Conservation (phyloP, 495 filamentous ascomycete genomes). For the Annulohypoxylon bovei region DNA sequence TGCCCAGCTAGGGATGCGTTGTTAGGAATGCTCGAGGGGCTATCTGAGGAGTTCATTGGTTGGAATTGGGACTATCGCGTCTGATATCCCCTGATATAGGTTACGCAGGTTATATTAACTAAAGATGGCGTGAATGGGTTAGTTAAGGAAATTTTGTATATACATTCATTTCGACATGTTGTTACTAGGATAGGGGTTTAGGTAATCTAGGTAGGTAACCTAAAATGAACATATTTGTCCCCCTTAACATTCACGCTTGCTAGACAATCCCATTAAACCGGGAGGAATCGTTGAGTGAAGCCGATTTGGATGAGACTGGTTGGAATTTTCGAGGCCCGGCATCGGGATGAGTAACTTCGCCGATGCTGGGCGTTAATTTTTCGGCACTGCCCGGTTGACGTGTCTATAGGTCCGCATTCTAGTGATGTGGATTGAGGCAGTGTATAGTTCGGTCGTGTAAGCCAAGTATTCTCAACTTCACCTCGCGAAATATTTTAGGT, state of each 20-base stretch:
- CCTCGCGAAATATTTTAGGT: neutral
- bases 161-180: neutral
- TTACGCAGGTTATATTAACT: neutral
- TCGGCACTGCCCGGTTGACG: conserved; percentile 10
- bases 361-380: neutral
- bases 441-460: conserved; percentile 1
- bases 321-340: neutral
- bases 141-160: neutral
- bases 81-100: conserved; percentile 25
- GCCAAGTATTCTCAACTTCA: neutral
- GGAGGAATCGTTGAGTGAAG: neutral
- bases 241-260: neutral
- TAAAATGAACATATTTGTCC: neutral
- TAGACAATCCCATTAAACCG: neutral
- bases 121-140: neutral
- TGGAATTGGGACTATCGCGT: conserved; percentile 12
- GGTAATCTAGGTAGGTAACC: neutral
- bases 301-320: neutral
- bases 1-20: neutral
- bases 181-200: neutral
- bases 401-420: conserved; percentile 3
- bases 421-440: neutral
- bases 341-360: neutral
- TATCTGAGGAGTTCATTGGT: neutral
- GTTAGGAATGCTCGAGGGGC: neutral